A percentile compares a stretch with the other conserved stretches of the same genome.
Evolutionary conservation across 2,329 filamentous ascomycete genomes (phyloP).

Genomic region (Lachnellula subtilissima): DNA sequence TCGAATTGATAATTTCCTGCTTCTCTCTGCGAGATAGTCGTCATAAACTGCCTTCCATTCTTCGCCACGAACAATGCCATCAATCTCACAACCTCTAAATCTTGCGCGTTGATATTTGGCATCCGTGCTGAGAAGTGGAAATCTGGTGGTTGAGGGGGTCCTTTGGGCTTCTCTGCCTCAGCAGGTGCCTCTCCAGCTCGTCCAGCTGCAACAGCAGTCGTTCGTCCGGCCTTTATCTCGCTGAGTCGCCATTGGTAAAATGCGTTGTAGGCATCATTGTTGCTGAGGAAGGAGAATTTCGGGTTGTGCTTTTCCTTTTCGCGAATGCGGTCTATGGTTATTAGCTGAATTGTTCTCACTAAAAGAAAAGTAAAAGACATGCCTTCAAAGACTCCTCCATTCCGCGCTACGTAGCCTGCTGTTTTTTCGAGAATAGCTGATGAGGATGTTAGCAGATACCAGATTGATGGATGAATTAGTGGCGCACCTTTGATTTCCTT

Average conservation of each 20-base stretch:
- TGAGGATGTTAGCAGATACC: slow-evolving; percentile 24
- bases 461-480: slow-evolving; percentile 27
- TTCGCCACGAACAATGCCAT: slow-evolving; percentile 91
- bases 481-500: slow-evolving; percentile 67
- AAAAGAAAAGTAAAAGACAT: slow-evolving; percentile 14
- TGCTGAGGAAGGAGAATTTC: slow-evolving; percentile 86
- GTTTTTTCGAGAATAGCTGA: slow-evolving; percentile 81
- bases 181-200: slow-evolving; percentile 59
- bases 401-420: slow-evolving; percentile 78
- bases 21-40: slow-evolving; percentile 81
- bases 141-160: slow-evolving; percentile 77
- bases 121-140: slow-evolving; percentile 94
- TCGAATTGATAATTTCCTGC: slow-evolving; percentile 91
- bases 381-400: slow-evolving; percentile 58
- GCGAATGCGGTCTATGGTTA: slow-evolving; percentile 65
- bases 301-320: slow-evolving; percentile 78
- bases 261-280: slow-evolving; percentile 75
- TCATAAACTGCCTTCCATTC: slow-evolving; percentile 89
- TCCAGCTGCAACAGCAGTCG: slow-evolving; percentile 72
- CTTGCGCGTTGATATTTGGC: slow-evolving; percentile 94
- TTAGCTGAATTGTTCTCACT: slow-evolving; percentile 11
- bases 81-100: slow-evolving; percentile 68
- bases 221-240: slow-evolving; percentile 80
- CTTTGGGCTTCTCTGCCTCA: slow-evolving; percentile 64
- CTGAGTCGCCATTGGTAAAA: slow-evolving; percentile 89